Base-by-base conservation (phyloP, 805 yeast species). In the Kodamaea nitidulidarum region DNA sequence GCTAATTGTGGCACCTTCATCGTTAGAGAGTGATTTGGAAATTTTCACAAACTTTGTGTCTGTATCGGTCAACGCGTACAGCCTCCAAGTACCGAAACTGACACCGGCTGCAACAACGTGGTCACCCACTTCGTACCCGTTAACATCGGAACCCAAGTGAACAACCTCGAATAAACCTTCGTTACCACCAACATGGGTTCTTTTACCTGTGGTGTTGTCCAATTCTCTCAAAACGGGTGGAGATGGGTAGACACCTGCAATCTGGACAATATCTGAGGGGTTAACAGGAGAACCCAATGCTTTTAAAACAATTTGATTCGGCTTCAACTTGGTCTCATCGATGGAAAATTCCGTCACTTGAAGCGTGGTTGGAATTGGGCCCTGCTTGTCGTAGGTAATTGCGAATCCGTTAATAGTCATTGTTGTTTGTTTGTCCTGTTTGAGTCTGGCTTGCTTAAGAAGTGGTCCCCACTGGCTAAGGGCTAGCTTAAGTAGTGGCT, bases 191-290 rank as follows among this genome's bases (percentile, higher is more conserved):
- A 39, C 43, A 39, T 31, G 25, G 15, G 9, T 17, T 17, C 15
- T 15, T 3, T 15, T 14, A 8, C 14, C 14, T 7, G 29, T n/a
- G n/a, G 29, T 26, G 14, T 26, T 8, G 29, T 26, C 29, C 29
- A 26, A n/a, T 7, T 5, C 29, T 11, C n/a, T 7, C 14, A 8
- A n/a, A 7, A 5, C n/a, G 6, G 29, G 14, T 9, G 29, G 7
- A 8, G 29, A 26, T 1, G 95, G 95, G 50, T 90, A 90, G 0
- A 81, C 87, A 15, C 96, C 97, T 56, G 81, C 86, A 29, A 81
- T 68, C 59, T 88, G 96, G 54, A 84, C 84, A 55, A 87, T 68
- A 56, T 90, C 98, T 0, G 95, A 84, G 0, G 97, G 97, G 55
- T 90, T 90, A 46, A 90, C 72, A 7, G 32, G 16, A 14, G 32